Evolutionary conservation across 257 asterid genomes (phyloP).

Genomic region (Cordia subcordata): DNA sequence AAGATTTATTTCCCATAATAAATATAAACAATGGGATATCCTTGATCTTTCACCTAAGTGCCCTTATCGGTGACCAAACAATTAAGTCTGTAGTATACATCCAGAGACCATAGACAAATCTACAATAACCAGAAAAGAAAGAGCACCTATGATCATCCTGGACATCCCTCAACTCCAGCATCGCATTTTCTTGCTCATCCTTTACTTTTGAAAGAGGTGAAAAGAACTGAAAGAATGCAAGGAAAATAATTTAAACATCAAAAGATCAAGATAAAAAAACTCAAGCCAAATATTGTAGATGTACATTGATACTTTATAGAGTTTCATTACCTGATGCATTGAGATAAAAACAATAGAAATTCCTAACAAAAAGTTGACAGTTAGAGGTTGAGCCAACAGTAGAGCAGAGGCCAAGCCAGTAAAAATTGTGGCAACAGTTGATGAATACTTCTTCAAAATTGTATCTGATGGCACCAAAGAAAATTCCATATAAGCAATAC

Average conservation of each 20-base stretch:
- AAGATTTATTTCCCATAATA: no score
- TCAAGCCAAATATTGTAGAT: slow-evolving; percentile 9
- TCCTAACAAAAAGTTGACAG: slow-evolving; percentile 87
- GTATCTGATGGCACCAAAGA: slow-evolving; percentile 48
- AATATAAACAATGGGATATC: no score
- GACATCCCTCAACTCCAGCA: slow-evolving; percentile 35
- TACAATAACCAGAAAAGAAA: not conserved
- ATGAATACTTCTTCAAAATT: slow-evolving; percentile 92
- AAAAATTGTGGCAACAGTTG: slow-evolving; percentile 97
- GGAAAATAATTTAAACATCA: not conserved
- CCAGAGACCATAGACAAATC: no score
- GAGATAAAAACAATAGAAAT: slow-evolving; percentile 96
- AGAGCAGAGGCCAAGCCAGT: slow-evolving; percentile 97
- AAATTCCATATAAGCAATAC: slow-evolving; percentile 14
- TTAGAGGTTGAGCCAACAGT: slow-evolving; percentile 83
- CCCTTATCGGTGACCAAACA: no score
- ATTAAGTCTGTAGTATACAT: no score
- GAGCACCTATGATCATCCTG: slow-evolving; percentile 57
- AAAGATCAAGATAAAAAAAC: not conserved
- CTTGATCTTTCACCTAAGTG: no score
- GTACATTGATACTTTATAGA: not conserved
- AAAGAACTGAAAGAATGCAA: slow-evolving; percentile 56
- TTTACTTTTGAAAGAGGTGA: slow-evolving; percentile 86
- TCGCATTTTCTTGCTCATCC: slow-evolving; percentile 68
- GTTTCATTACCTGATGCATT: slow-evolving; percentile 92